These are phyloP conservation scores for Backusella morwellensis DNA, from an alignment of 192 early-diverging fungal species.

Conservation along the genomic window DNA sequence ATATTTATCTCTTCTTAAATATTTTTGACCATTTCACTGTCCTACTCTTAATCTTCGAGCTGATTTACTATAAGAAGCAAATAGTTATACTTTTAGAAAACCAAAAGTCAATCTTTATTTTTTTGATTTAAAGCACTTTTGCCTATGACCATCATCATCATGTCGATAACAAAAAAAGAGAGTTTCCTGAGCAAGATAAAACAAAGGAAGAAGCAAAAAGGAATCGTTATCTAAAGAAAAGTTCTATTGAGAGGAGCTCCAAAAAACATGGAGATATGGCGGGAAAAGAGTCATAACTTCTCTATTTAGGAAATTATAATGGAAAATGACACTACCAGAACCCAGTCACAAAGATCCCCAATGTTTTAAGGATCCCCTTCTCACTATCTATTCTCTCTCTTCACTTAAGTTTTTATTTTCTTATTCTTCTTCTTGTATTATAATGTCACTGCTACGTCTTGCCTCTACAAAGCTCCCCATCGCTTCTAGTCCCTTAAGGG, in stretches of 20 bases:
- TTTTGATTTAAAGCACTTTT: background rate
- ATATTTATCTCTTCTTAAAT: background rate
- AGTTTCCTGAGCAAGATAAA: background rate
- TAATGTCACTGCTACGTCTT: background rate
- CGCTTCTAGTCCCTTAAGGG: background rate
- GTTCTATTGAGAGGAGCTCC: background rate
- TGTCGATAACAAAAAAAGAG: background rate
- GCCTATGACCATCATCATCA: background rate
- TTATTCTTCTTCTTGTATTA: background rate
- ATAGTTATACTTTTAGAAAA: background rate
- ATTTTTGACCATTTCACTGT: background rate
- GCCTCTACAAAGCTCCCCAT: background rate
- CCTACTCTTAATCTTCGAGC: constrained; percentile 4
- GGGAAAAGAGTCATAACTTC: background rate
- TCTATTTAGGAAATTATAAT: constrained; percentile 4
- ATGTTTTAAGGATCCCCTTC: background rate
- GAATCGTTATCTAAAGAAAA: background rate
- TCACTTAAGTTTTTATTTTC: background rate
- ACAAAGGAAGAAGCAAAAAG: background rate
- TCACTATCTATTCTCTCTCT: background rate
- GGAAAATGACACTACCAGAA: background rate
- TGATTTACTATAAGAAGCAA: constrained; percentile 8
- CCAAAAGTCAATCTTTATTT: background rate
- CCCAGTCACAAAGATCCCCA: background rate
- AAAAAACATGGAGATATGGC: background rate